Base-by-base conservation (phyloP, 1,284 basidiomycete genomes). In the Ustilago hordei region DNA sequence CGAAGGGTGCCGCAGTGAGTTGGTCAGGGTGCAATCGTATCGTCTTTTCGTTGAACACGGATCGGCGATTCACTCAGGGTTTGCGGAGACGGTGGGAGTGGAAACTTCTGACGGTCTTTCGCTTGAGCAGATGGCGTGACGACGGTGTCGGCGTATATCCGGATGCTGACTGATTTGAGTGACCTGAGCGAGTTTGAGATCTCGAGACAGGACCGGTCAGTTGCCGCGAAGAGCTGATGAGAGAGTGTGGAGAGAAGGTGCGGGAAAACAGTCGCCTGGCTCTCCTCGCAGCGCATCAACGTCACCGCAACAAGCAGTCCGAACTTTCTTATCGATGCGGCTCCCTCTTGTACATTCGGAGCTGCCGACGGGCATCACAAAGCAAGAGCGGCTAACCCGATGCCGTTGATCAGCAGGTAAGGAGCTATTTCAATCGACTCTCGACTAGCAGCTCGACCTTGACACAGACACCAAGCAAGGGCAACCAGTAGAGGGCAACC, bases 301-400 rank as follows among this genome's bases (percentile, higher is more conserved):
- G 57, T 59, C 57, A 59, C 45, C 34, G 34, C 34, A 19, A 45
- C 3, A n/a, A 48, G 28, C 34, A 31, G 17, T 47, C 7, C 57
- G 43, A 63, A 69, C 56, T 69, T 63, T 60, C 67, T 64, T 69
- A 69, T 69, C 67, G 67, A 69, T 64, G 53, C 57, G 12, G 12
- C n/a, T n/a, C 3, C 39, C 4, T 3, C 8, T n/a, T 48, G 39
- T 19, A 13, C 3, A 15, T 45, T 17, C 15, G 45, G 17, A 19
- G 8, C 45, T 19, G 45, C 45, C 45, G 45, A 48, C 45, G 17
- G 13, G 12, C 48, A 23, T 50, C 12, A 32, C 48, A 50, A 31
- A 32, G 43, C 43, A 48, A 48, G 47, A 48, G n/a, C 19, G n/a
- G 47, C 11, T 17, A 19, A 39, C 2, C 38, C 15, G 38, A 11